Evolutionary conservation across 2,329 filamentous ascomycete species (phyloP).

Genomic region (Cadophora sp.): DNA sequence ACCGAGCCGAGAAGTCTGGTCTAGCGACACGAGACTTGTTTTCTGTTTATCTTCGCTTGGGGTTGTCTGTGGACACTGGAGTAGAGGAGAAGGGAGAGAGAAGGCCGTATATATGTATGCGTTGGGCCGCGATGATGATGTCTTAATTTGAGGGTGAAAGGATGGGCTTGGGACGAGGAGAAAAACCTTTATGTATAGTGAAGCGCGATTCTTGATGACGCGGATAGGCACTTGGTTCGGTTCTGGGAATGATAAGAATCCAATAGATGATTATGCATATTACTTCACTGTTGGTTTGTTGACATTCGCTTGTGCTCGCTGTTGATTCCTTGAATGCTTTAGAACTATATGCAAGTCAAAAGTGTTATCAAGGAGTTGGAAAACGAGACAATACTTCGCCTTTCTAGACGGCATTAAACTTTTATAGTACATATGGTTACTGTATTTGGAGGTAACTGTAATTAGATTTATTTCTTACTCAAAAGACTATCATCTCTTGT

Average conservation of each 20-base stretch:
- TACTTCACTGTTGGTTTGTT: neutral
- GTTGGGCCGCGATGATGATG: neutral
- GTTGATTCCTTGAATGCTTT: no score
- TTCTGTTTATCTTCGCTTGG: constrained; percentile 13
- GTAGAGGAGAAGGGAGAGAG: neutral
- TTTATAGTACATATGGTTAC: no score
- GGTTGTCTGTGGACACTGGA: neutral
- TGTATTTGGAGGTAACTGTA: no score
- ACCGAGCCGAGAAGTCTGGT: no score
- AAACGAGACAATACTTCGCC: no score
- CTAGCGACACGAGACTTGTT: neutral
- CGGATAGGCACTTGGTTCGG: constrained; percentile 4
- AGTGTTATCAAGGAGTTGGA: no score
- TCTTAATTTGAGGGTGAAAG: constrained; percentile 3
- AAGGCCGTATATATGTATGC: constrained; percentile 11
- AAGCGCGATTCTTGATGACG: constrained; percentile 23
- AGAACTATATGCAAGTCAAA: no score
- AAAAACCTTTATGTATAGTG: constrained; percentile 6
- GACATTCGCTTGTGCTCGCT: neutral
- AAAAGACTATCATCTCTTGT: no score
- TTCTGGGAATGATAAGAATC: constrained; percentile 10
- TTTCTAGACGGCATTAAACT: no score
- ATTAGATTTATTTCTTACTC: no score
- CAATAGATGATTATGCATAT: constrained; percentile 23
- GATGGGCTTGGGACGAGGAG: neutral